A percentile compares a stretch with the other conserved stretches of the same genome.
Conservation (phyloP, 2,329 filamentous ascomycete species). For the Emergomyces africanus region DNA sequence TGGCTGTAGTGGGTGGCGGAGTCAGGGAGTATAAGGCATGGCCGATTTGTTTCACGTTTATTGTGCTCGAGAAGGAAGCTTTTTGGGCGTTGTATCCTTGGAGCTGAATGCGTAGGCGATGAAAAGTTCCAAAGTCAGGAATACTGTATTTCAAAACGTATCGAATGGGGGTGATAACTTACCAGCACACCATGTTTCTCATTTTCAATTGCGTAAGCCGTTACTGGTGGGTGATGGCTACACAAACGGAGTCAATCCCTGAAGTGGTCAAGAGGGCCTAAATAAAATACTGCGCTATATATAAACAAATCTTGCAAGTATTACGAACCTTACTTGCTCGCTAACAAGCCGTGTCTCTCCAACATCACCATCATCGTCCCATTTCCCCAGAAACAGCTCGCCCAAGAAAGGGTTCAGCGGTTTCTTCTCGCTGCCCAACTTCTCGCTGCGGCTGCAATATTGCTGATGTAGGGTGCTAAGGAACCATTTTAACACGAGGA, state of each 20-base stretch:
- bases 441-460: constrained; percentile 61
- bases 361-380: constrained; percentile 56
- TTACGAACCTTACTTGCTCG: constrained; percentile 66
- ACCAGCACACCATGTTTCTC: constrained; percentile 60
- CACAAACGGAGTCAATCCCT: neutral
- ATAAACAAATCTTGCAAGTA: neutral
- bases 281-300: neutral
- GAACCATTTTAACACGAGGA: constrained; percentile 95
- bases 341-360: constrained; percentile 79
- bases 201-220: constrained; percentile 88
- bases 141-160: neutral
- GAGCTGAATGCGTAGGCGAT: constrained; percentile 23
- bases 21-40: constrained; percentile 68
- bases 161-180: constrained; percentile 10
- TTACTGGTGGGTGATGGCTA: constrained; percentile 83
- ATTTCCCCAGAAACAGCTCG: constrained; percentile 84
- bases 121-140: neutral
- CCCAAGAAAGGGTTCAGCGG: constrained; percentile 92
- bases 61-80: constrained; percentile 84
- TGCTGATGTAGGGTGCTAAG: constrained; percentile 85
- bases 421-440: constrained; percentile 88
- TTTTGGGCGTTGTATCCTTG: constrained; percentile 93
- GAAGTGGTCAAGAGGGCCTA: no score
- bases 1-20: constrained; percentile 39
- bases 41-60: constrained; percentile 88